Evolutionary conservation across 805 yeast species (phyloP), one percentile per base, ranked within the genome.

Genomic region (Geotrichum ghanense): DNA sequence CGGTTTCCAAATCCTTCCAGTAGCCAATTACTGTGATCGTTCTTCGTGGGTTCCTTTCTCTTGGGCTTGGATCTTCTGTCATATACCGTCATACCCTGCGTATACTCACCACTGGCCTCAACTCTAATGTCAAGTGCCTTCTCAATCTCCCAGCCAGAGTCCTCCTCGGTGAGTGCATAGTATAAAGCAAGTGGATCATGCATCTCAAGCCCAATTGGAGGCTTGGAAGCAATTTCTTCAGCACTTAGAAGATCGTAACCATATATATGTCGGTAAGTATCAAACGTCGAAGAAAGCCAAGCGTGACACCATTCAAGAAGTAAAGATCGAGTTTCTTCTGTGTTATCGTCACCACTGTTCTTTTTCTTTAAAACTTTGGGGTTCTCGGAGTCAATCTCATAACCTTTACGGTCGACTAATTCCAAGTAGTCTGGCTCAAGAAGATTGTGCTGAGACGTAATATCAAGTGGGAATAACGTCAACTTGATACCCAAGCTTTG

Each of bases 111-210:
- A n/a, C 17, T 47, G 12, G 64, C 52, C 50, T 68, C 72, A 7
- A 67, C 65, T 22, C 72, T 59, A 3, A 68, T 54, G 44, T 68
- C 71, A 40, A 51, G 51, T 10, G 41, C 43, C 19, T 51, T 46
- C 2, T 52, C 49, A 3, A 54, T 42, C 49, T 55, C 51, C 53
- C 58, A 50, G 22, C 25, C 46, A 3, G 46, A 45, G 6, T 24
- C 41, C 3, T 44, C 44, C 3, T 48, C 51, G 12, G 23, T 5
- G n/a, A 64, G 45, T 6, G 63, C 62, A 46, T 58, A 68, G 45
- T 56, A 64, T 19, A 60, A 55, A 2, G 71, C 65, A 35, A 68
- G 56, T n/a, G 71, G 71, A 48, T 67, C 71, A 43, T 67, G 71
- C 48, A 65, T 47, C 22, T 58, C 51, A 44, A 61, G 45, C 19